Base-by-base conservation (phyloP, 208 protist species). In the Wallacemonas sp. region DNA sequence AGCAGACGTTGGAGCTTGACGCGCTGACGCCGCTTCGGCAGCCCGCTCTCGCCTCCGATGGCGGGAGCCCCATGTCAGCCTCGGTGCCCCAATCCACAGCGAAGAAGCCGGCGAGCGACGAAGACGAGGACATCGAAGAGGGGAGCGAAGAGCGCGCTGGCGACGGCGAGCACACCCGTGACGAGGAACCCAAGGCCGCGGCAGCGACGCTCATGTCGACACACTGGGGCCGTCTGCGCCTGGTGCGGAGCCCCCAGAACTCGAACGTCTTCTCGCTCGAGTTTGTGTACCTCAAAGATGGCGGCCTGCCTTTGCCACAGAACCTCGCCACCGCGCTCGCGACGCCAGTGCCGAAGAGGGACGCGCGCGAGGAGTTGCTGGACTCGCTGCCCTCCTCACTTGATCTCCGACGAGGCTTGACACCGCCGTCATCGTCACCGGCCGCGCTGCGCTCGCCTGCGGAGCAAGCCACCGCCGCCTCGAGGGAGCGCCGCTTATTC, bases 261-360 rank as follows among this genome's bases (percentile, higher is more conserved):
- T 54, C 39, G 8, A 34, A 69, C 22, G 19, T 24, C 21, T 94
- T 81, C 59, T 75, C 72, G 3, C 72, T 94, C 0, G 88, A 90
- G 70, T 90, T 94, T 51, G 70, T 84, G 1, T 89, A 94, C 62
- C 71, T 71, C 21, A 74, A 81, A n/a, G 70, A 86, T 6, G 51
- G 51, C 44, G 72, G 65, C 4, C 64, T 77, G 28, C 82, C 82
- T 8, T 59, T 83, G 12, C 47, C 81, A 22, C 77, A 66, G 11
- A 65, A 70, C 0, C 31, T 84, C 39, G 64, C 58, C 47, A 72
- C 56, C 21, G 77, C 77, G 17, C 28, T 80, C 62, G 61, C 24
- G 11, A 22, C 58, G 53, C 56, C 51, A 33, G 27, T 44, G 51
- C 21, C 56, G 34, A 69, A 77, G 26, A 49, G 75, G 41, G 56